Evolutionary conservation across 768 basidiomycete species (phyloP), one percentile per base, ranked within the genome.

Genomic region (Sarcodon sp.): DNA sequence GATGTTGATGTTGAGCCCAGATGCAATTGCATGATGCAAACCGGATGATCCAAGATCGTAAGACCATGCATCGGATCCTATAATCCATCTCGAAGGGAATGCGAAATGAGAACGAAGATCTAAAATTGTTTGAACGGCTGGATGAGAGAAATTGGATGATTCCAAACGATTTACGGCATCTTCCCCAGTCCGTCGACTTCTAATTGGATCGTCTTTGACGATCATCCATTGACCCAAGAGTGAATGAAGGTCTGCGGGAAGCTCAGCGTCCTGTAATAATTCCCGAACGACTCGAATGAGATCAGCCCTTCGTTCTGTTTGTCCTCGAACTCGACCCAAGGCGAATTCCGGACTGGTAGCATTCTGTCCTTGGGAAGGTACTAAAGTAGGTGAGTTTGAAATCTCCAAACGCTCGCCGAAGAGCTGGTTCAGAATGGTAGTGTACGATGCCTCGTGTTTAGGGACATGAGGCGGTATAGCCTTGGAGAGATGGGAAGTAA

Each of bases 11-110:
- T 98, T 83, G 49, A 92, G 75, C 15, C 83, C 80, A 6, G 92
- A 94, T 15, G 92, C 80, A 47, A 98, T 86, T 57, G 83, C 81
- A 56, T 98, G 96, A 62, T 99, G 94, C 35, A 99, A 70, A 44
- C 94, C 96, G 1, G 91, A 94, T 2, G 90, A 79, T 37, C 94
- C 96, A 37, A 98, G 79, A 64, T 98, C 96, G 61, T 96, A 90
- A 0, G 93, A 86, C 96, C 96, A 98, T 0, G 89, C 87, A 61
- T 99, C 96, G 15, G 93, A 97, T 15, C 94, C 92, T 55, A 99
- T 85, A 64, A 99, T 98, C 96, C 96, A 99, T 50, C 87, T 74
- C 6, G 88, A 91, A 35, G 70, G 70, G 7, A 79, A 68, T 37
- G 76, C 67, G 55, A 96, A 77, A 55, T 81, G 76, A 15, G 75